Evolutionary conservation across 306 rosid genomes (phyloP), one percentile per base, ranked within the genome.

Genomic region (Vicia villosa): DNA sequence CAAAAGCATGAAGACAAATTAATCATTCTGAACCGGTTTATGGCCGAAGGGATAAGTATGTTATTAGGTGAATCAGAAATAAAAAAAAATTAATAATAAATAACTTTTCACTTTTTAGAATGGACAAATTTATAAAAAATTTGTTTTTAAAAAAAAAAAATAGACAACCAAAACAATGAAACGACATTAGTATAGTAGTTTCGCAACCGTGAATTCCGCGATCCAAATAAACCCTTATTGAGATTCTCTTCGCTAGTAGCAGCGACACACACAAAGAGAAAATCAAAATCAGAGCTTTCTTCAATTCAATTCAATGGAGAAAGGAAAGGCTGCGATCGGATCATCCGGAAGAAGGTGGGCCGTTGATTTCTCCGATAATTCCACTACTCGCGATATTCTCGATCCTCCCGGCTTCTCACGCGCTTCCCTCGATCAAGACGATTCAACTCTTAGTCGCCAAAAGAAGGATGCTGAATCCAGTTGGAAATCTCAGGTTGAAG

Each of bases 391-490:
- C 46, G 95, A 89, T 21, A 67, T 94, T 64, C 80, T 86, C 6
- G 96, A 95, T 72, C 99, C 99, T 60, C 97, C 91, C 10, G 97
- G 99, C 65, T 95, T 91, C 82, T 81, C 97, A 52, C 95, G 97
- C 49, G 92, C 96, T 77, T 86, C 97, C 34, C 80, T 70, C 38
- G 96, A 95, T 13, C 96, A 95, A 91, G 99, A 90, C n/a, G 99
- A 94, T 84, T 87, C 97, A 0, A 32, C 97, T 22, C 79, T 95
- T n/a, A 91, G 86, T 67, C 96, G 96, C 73, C 97, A 95, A 26
- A 95, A 87, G 85, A 95, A 95, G 78, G 99, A 89, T 32, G 97
- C 99, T 1, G 99, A 91, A 84, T 84, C 99, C 75, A 86, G 52
- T 22, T 95, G 99, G 99, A 95, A 95, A 79, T 10, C 99, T 14